Conservation (phyloP, 257 asterid species). For the Capsicum chinense region DNA sequence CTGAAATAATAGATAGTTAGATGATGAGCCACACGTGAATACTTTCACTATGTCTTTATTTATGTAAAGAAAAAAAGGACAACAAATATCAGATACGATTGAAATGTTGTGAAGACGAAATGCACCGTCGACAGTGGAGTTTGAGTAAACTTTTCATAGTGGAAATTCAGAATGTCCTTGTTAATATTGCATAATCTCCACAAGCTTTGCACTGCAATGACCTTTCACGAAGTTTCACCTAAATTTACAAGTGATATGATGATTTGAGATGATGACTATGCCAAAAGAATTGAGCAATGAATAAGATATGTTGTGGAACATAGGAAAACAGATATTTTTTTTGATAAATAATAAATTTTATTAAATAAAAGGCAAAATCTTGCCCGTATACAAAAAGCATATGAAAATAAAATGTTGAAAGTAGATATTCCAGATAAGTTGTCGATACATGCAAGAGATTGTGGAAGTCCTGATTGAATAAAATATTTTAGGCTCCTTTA, state of each 20-base stretch:
- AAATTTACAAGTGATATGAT: conserved; percentile 5
- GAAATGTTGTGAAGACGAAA: conserved; percentile 6
- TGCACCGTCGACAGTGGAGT: conserved; percentile 73
- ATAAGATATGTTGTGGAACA: neutral
- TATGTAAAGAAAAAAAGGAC: neutral
- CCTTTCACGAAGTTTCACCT: conserved; percentile 89
- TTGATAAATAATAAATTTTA: no score
- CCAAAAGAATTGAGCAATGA: neutral
- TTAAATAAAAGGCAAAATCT: no score
- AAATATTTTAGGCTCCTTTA: neutral
- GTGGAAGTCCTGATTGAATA: neutral
- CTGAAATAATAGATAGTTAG: conserved; percentile 48
- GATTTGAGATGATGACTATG: conserved; percentile 6
- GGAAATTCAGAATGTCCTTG: conserved; percentile 44
- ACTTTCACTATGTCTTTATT: neutral
- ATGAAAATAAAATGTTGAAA: neutral
- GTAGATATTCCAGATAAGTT: neutral
- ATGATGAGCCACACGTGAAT: neutral
- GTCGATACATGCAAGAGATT: neutral
- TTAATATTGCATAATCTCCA: conserved; percentile 61
- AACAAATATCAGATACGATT: neutral
- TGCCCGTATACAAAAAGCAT: no score
- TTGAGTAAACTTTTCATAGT: conserved; percentile 79
- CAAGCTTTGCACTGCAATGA: conserved; percentile 74
- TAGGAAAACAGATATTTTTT: neutral